phyloP scores from a whole-genome alignment of 2,329 filamentous ascomycete species.

The Pseudopithomyces chartarum region DNA sequence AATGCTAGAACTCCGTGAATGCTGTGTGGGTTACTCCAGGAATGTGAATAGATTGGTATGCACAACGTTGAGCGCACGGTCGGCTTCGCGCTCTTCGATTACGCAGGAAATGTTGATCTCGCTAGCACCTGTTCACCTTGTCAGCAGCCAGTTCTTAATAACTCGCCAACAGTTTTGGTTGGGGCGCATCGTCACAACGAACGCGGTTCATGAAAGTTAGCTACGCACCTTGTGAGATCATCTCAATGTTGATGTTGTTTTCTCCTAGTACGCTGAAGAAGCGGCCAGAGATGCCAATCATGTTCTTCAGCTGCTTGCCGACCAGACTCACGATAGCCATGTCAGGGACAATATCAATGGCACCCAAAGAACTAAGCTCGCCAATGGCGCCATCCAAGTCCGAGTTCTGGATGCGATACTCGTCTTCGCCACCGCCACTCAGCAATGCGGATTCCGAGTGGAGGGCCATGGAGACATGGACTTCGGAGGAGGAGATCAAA shows the following conservation, averaged over 20 bases:
- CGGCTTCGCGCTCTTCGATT: constrained; percentile 88
- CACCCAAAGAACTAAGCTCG: constrained; percentile 79
- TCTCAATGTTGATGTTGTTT: constrained; percentile 95
- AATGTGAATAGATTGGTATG: constrained; percentile 98
- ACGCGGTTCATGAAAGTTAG: background rate
- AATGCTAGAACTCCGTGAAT: constrained; percentile 26
- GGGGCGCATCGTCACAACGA: too few relatives aligned
- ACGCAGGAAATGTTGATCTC: constrained; percentile 99
- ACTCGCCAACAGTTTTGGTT: too few relatives aligned
- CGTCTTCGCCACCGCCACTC: constrained; percentile 52
- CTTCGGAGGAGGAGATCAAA: constrained; percentile 93
- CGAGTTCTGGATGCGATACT: constrained; percentile 53
- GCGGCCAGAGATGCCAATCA: constrained; percentile 85
- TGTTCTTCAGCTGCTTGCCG: constrained; percentile 96
- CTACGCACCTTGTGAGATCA: constrained; percentile 91
- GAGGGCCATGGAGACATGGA: constrained; percentile 96
- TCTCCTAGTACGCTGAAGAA: constrained; percentile 97
- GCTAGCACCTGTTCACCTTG: constrained; percentile 72
- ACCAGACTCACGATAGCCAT: constrained; percentile 98
- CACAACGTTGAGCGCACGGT: constrained; percentile 91
- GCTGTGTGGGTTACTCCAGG: constrained; percentile 65
- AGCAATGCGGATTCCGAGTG: constrained; percentile 72
- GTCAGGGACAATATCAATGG: constrained; percentile 85
- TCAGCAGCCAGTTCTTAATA: background rate
- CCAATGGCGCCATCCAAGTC: constrained; percentile 60